Evolutionary conservation across 2,329 filamentous ascomycete genomes (phyloP).

Genomic region (Fusarium nygamai): DNA sequence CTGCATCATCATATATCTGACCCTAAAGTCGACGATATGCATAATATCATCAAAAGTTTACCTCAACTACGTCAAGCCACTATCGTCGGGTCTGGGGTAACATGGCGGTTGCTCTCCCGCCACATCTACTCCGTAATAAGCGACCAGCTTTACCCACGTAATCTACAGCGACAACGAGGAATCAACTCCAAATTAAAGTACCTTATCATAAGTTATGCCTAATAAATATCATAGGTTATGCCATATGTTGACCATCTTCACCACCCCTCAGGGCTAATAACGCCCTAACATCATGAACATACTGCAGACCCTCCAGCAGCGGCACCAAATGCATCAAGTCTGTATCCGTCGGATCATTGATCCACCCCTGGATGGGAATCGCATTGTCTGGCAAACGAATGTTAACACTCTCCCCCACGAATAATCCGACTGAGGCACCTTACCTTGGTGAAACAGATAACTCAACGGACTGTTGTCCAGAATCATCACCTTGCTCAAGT

Average conservation of each 20-base stretch:
- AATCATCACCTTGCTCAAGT: constrained; percentile 98
- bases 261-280: constrained; percentile 88
- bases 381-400: constrained; percentile 80
- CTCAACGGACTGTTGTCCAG: constrained; percentile 98
- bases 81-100: neutral
- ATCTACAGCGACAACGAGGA: constrained; percentile 8
- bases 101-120: constrained; percentile 10
- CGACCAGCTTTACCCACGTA: constrained; percentile 15
- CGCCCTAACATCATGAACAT: constrained; percentile 94
- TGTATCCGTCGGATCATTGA: constrained; percentile 96
- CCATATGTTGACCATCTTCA: constrained; percentile 74
- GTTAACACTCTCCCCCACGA: constrained; percentile 6
- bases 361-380: constrained; percentile 99
- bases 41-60: neutral
- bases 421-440: neutral
- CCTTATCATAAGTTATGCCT: constrained; percentile 20
- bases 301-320: constrained; percentile 91
- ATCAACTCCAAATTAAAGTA: constrained; percentile 22
- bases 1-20: neutral
- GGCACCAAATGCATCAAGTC: constrained; percentile 93
- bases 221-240: constrained; percentile 39
- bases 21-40: neutral
- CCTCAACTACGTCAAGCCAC: neutral
- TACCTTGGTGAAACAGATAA: constrained; percentile 98
- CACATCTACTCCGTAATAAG: constrained; percentile 2